These are phyloP conservation scores for Hypoxylon sp. DNA, from an alignment of 2,329 filamentous ascomycete genomes.

Conservation along the genomic window DNA sequence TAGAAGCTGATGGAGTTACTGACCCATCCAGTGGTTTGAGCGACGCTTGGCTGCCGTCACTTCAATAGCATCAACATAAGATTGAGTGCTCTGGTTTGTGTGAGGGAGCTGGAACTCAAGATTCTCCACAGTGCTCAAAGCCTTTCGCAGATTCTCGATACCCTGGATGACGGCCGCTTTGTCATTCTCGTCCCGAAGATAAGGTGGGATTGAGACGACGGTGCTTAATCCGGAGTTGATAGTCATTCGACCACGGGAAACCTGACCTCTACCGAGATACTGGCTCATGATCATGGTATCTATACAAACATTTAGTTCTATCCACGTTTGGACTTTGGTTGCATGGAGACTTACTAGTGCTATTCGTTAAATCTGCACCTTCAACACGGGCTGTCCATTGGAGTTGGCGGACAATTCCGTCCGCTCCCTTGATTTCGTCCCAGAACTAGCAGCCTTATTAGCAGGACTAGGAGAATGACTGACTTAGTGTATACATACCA, in stretches of 20 bases:
- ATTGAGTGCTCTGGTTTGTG: conserved; percentile 66
- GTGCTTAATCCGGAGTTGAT: conserved; percentile 72
- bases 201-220: conserved; percentile 71
- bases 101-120: conserved; percentile 72
- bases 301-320: conserved; percentile 45
- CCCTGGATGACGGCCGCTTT: conserved; percentile 72
- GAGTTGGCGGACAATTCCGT: conserved; percentile 73
- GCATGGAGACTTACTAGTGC: conserved; percentile 49
- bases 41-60: conserved; percentile 57
- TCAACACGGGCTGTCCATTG: conserved; percentile 78
- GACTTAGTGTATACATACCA: conserved; percentile 56
- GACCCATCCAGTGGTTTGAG: conserved; percentile 68
- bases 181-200: conserved; percentile 71
- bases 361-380: conserved; percentile 59
- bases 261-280: conserved; percentile 75
- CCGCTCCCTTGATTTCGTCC: conserved; percentile 70
- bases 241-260: conserved; percentile 73
- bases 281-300: conserved; percentile 68
- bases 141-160: conserved; percentile 71
- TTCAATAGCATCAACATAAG: conserved; percentile 67
- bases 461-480: neutral
- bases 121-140: conserved; percentile 67
- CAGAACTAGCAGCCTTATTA: conserved; percentile 57
- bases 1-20: conserved; percentile 21
- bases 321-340: neutral